Evolutionary conservation across 192 early-diverging fungal species (phyloP).

Genomic region (Coemansia sp.): DNA sequence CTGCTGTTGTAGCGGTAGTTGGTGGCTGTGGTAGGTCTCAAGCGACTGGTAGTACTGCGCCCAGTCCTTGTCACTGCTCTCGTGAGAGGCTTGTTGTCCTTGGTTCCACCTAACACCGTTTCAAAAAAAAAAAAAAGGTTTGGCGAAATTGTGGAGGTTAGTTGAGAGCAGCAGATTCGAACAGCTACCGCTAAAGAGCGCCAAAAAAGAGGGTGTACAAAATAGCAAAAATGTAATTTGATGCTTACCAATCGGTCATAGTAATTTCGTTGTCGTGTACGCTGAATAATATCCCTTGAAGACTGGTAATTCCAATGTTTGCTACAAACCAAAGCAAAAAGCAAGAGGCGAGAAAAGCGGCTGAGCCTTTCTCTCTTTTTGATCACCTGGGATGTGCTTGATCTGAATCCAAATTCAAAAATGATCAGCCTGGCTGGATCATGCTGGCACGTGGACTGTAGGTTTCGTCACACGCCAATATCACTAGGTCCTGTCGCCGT

Average conservation of each 20-base stretch:
- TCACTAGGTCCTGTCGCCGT: not conserved
- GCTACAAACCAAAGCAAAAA: not conserved
- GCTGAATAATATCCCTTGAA: not conserved
- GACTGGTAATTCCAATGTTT: too few relatives aligned
- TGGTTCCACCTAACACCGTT: constrained; percentile 45
- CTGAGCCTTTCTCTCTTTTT: not conserved
- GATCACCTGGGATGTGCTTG: not conserved
- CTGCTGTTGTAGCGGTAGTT: constrained; percentile 13
- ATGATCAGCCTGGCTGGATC: not conserved
- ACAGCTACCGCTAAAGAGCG: not conserved
- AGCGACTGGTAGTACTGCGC: constrained; percentile 47
- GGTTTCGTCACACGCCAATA: not conserved
- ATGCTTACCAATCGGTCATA: constrained; percentile 1
- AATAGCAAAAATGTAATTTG: not conserved
- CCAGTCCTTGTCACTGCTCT: constrained; percentile 26
- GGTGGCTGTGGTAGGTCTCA: constrained; percentile 39
- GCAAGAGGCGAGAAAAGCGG: not conserved
- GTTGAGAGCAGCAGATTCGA: not conserved
- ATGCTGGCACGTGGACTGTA: not conserved
- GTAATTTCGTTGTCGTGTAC: not conserved
- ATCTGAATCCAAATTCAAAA: not conserved
- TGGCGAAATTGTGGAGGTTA: not conserved
- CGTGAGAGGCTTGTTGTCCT: constrained; percentile 2
- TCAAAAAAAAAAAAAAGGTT: not conserved
- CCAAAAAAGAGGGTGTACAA: not conserved